Conservation (phyloP, 1,284 basidiomycete genomes). For the Cutaneotrichosporon cyanovorans region DNA sequence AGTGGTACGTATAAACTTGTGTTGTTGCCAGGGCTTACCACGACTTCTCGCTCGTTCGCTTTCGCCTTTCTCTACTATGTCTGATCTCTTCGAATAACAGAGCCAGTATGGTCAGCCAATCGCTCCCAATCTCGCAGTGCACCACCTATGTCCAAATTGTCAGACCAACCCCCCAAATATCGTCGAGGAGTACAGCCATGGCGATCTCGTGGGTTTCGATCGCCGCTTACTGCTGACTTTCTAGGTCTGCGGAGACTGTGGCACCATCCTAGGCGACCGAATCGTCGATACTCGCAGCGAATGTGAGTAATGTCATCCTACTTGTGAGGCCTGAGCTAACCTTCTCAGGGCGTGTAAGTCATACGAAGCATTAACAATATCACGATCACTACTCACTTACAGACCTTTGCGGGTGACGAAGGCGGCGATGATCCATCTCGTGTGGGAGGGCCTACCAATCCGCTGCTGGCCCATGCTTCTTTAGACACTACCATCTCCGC, state of each 20-base stretch:
- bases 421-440: slow-evolving; percentile 94
- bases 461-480: slow-evolving; percentile 55
- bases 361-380: background rate
- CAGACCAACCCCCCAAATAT: slow-evolving; percentile 86
- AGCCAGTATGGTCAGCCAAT: slow-evolving; percentile 52
- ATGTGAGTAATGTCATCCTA: slow-evolving; percentile 52
- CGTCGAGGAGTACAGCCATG: slow-evolving; percentile 93
- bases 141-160: slow-evolving; percentile 91
- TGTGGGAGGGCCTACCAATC: slow-evolving; percentile 93
- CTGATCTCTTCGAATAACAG: slow-evolving; percentile 14
- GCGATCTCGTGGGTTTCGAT: slow-evolving; percentile 66
- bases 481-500: slow-evolving; percentile 89
- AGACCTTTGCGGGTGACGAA: slow-evolving; percentile 99
- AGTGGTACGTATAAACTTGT: slow-evolving; percentile 12
- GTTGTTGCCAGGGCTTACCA: background rate
- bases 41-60: background rate
- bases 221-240: no score
- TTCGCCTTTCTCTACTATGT: background rate
- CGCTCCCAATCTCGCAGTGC: slow-evolving; percentile 63
- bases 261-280: slow-evolving; percentile 87
- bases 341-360: slow-evolving; percentile 65
- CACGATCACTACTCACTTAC: slow-evolving; percentile 13
- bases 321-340: no score
- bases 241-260: slow-evolving; percentile 75
- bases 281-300: slow-evolving; percentile 97